phyloP scores from a whole-genome alignment of 1,284 basidiomycete genomes.

The Leccinum griseonigrum region DNA sequence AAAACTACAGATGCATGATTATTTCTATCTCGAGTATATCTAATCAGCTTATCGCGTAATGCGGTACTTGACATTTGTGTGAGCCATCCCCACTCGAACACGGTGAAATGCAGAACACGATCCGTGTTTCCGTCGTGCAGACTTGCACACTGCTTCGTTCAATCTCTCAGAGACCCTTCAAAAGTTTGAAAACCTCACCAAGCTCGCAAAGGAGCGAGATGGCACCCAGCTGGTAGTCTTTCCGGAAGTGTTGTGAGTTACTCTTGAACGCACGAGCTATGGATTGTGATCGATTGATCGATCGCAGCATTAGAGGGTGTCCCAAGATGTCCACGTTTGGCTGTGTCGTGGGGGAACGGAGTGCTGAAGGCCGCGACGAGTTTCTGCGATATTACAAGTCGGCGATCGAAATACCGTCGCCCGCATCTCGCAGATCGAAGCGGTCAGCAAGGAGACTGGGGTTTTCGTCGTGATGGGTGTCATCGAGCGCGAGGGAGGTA shows the following conservation, averaged over 20 bases:
- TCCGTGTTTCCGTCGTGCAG: conserved; percentile 55
- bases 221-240: conserved; percentile 61
- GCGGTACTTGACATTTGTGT: neutral
- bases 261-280: neutral
- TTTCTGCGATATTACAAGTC: conserved; percentile 54
- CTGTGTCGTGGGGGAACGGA: conserved; percentile 52
- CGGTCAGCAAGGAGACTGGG: conserved; percentile 45
- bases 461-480: conserved; percentile 70
- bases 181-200: conserved; percentile 54
- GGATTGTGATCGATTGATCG: neutral
- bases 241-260: conserved; percentile 68
- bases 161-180: conserved; percentile 51
- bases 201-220: conserved; percentile 50
- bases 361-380: conserved; percentile 56
- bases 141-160: conserved; percentile 50
- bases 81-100: neutral
- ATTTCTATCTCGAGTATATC: neutral
- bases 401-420: conserved; percentile 58
- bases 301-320: conserved; percentile 61
- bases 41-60: conserved; percentile 8
- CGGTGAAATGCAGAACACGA: conserved; percentile 19
- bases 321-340: conserved; percentile 65
- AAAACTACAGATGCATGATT: conserved; percentile 4
- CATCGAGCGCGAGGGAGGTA: conserved; percentile 64
- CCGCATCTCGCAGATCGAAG: conserved; percentile 47